Evolutionary conservation across 306 rosid genomes (phyloP).

Genomic region (Rosa chinensis): DNA sequence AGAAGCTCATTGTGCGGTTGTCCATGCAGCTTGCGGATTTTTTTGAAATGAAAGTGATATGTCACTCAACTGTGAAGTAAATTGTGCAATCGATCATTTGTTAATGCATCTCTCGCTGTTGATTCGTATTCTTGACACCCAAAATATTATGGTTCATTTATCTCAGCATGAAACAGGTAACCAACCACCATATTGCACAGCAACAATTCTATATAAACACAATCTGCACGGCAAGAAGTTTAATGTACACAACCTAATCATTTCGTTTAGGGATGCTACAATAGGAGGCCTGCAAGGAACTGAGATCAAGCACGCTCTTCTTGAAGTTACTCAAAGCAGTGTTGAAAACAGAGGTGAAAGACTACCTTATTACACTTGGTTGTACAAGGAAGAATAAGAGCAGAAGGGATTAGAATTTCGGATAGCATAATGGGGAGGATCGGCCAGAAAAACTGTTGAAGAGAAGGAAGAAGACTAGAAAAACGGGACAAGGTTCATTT

Average conservation of each 20-base stretch:
- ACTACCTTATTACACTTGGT: too few species aligned
- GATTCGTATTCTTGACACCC: neutral
- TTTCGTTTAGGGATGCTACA: too few species aligned
- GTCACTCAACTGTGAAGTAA: conserved; percentile 1
- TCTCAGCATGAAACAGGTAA: neutral
- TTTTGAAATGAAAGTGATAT: conserved; percentile 25
- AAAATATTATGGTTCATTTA: neutral
- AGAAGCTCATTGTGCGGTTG: conserved; percentile 30
- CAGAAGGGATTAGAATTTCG: too few species aligned
- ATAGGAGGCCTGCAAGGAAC: neutral
- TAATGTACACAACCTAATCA: too few species aligned
- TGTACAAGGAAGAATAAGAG: too few species aligned
- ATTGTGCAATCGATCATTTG: neutral
- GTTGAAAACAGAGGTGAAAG: too few species aligned
- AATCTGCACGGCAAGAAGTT: neutral
- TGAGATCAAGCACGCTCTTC: too few species aligned
- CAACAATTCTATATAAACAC: neutral
- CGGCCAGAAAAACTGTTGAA: too few species aligned
- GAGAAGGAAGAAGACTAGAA: too few species aligned
- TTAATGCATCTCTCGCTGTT: neutral
- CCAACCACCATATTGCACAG: neutral
- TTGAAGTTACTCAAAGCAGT: too few species aligned
- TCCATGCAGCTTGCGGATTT: conserved; percentile 23
- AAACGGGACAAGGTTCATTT: too few species aligned
- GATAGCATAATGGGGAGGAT: too few species aligned